These are phyloP conservation scores for Phellopilus nigrolimitatus DNA, from an alignment of 1,284 basidiomycete species.

Conservation along the genomic window DNA sequence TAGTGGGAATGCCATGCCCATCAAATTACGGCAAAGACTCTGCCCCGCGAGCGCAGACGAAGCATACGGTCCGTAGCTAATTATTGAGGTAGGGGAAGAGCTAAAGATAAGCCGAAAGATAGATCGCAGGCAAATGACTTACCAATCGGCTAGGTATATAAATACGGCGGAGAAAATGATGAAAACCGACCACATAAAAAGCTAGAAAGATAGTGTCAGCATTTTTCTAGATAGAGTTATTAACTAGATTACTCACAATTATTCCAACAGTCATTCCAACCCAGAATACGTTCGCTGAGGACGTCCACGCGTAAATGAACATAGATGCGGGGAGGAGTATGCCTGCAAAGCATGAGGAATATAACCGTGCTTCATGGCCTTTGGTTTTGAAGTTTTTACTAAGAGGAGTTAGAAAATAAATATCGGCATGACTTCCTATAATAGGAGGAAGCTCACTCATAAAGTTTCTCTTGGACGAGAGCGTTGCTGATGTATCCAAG, in stretches of 20 bases:
- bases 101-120: too few relatives aligned
- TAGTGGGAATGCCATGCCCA: conserved; percentile 57
- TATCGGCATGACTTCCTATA: not conserved
- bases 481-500: conserved; percentile 51
- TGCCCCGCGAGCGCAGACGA: conserved; percentile 77
- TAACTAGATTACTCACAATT: conserved; percentile 32
- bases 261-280: conserved; percentile 52
- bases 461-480: conserved; percentile 62
- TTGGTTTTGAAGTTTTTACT: conserved; percentile 49
- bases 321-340: conserved; percentile 59
- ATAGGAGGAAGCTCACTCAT: conserved; percentile 39
- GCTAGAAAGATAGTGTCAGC: conserved; percentile 27
- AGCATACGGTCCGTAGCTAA: conserved; percentile 67
- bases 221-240: not conserved
- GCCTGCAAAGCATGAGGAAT: conserved; percentile 59
- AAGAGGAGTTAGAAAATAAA: conserved; percentile 7
- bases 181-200: conserved; percentile 53
- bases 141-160: conserved; percentile 72
- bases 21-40: conserved; percentile 63
- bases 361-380: conserved; percentile 74
- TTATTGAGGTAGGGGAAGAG: not conserved
- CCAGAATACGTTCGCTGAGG: conserved; percentile 50
- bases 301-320: conserved; percentile 64
- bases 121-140: conserved; percentile 26
- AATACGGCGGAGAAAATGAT: conserved; percentile 65